Evolutionary conservation across 2,329 filamentous ascomycete genomes (phyloP).

Genomic region (Zymoseptoria tritici): DNA sequence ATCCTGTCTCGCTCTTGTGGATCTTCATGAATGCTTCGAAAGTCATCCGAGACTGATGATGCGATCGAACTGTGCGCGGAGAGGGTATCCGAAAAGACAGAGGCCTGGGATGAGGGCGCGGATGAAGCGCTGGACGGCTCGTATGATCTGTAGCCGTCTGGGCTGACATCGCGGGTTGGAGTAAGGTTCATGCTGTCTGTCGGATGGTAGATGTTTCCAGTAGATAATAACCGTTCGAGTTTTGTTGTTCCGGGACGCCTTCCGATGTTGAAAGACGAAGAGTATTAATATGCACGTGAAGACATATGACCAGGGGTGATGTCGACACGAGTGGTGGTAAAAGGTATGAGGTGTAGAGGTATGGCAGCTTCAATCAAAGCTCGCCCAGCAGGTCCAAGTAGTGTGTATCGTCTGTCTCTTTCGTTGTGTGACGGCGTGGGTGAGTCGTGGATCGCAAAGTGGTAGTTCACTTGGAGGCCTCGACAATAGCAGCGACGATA

Average conservation of each 20-base stretch:
- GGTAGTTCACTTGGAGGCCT: conserved; percentile 13
- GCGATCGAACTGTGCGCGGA: conserved; percentile 47
- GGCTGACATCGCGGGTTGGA: conserved; percentile 18
- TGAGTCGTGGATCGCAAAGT: conserved; percentile 1
- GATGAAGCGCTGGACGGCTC: conserved; percentile 65
- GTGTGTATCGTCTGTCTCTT: conserved; percentile 19
- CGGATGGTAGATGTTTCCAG: conserved; percentile 20
- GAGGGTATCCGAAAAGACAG: conserved; percentile 62
- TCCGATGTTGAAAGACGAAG: conserved; percentile 25
- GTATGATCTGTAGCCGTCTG: conserved; percentile 46
- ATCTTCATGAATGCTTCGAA: conserved; percentile 39
- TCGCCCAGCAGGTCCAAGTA: conserved; percentile 16
- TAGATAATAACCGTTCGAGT: conserved; percentile 20
- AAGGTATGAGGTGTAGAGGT: conserved; percentile 1
- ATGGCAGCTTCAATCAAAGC: conserved; percentile 3
- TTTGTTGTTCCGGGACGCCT: conserved; percentile 22
- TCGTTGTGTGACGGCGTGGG: conserved; percentile 1
- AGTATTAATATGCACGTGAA: conserved; percentile 7
- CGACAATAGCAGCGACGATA: conserved; percentile 13
- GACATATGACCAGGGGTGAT: conserved; percentile 15
- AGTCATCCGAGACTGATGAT: conserved; percentile 52
- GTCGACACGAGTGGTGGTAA: conserved; percentile 1
- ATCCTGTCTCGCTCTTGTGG: conserved; percentile 16
- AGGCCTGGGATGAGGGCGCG: conserved; percentile 67
- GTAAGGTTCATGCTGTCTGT: conserved; percentile 23